Percentiles rank a stretch among this genome's conserved stretches.
Evolutionary conservation across 2,329 filamentous ascomycete species (phyloP).

Genomic region (Aspergillus novofumigatus): DNA sequence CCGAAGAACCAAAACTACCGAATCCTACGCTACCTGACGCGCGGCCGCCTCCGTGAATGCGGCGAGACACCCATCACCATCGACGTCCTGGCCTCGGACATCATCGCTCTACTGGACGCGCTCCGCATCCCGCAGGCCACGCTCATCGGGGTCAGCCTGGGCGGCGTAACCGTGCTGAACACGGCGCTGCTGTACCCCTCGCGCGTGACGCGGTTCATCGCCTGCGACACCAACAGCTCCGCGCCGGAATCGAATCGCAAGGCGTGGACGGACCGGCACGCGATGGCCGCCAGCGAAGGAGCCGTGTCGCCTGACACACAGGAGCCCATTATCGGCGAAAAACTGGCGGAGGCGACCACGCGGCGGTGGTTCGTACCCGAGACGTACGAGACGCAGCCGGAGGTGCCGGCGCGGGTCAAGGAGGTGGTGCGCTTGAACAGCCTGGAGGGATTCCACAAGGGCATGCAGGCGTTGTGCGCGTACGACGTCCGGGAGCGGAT

Average conservation of each 20-base stretch:
- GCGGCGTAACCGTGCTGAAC: constrained; percentile 72
- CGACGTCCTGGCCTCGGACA: constrained; percentile 64
- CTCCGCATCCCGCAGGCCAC: constrained; percentile 65
- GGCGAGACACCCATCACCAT: constrained; percentile 51
- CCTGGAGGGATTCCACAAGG: constrained; percentile 72
- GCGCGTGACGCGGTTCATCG: constrained; percentile 59
- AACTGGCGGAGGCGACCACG: constrained; percentile 67
- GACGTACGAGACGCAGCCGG: constrained; percentile 55
- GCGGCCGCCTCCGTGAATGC: constrained; percentile 56
- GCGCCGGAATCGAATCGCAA: constrained; percentile 70
- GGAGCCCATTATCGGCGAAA: constrained; percentile 55
- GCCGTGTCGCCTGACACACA: constrained; percentile 32
- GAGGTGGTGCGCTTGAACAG: constrained; percentile 67
- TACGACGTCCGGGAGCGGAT: constrained; percentile 48
- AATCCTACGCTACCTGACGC: constrained; percentile 71
- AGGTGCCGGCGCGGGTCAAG: constrained; percentile 54
- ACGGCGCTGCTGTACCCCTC: constrained; percentile 64
- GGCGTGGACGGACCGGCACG: constrained; percentile 75
- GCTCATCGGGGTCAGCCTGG: constrained; percentile 74
- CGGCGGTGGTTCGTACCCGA: constrained; percentile 67
- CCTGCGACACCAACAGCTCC: constrained; percentile 74
- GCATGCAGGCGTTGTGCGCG: constrained; percentile 61
- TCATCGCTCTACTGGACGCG: constrained; percentile 62
- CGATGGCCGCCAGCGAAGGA: constrained; percentile 56
- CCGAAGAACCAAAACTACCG: constrained; percentile 58